Conservation (phyloP, 192 early-diverging fungal species). For the Lobulomyces angularis region DNA sequence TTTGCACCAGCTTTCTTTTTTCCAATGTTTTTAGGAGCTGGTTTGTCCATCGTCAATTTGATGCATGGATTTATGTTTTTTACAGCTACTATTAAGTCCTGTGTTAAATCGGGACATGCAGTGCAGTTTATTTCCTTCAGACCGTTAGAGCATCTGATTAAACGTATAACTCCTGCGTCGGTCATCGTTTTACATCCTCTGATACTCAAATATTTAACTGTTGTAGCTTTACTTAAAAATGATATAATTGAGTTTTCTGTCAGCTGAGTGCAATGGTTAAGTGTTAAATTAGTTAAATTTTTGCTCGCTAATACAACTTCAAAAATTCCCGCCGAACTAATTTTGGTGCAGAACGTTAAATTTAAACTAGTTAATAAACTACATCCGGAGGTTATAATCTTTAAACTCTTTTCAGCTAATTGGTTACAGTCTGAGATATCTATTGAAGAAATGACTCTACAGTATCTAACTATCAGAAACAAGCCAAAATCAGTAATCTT, state of each 20-base stretch:
- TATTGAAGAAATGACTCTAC: conserved; percentile 17
- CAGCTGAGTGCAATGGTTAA: conserved; percentile 26
- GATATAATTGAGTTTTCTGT: conserved; percentile 30
- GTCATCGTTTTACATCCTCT: conserved; percentile 30
- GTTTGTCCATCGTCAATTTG: too few species aligned
- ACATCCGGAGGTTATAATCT: conserved; percentile 32
- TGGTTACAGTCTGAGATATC: conserved; percentile 37
- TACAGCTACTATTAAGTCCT: too few species aligned
- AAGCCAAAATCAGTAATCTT: conserved; percentile 34
- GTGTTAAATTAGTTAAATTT: conserved; percentile 19
- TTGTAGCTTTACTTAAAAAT: conserved; percentile 17
- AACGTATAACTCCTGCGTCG: conserved; percentile 9
- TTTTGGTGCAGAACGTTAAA: conserved; percentile 30
- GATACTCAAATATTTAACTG: conserved; percentile 16
- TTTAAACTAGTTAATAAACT: conserved; percentile 20
- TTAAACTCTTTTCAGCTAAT: conserved; percentile 32
- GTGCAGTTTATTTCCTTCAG: too few species aligned
- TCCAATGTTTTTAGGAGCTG: too few species aligned
- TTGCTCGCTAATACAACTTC: conserved; percentile 30
- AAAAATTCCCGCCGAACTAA: conserved; percentile 35
- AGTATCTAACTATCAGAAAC: conserved; percentile 37
- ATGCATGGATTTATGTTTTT: too few species aligned
- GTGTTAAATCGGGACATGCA: too few species aligned
- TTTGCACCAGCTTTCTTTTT: too few species aligned
- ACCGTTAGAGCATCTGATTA: neutral